Conservation (phyloP, 495 filamentous ascomycete species). For the Annulohypoxylon bovei region DNA sequence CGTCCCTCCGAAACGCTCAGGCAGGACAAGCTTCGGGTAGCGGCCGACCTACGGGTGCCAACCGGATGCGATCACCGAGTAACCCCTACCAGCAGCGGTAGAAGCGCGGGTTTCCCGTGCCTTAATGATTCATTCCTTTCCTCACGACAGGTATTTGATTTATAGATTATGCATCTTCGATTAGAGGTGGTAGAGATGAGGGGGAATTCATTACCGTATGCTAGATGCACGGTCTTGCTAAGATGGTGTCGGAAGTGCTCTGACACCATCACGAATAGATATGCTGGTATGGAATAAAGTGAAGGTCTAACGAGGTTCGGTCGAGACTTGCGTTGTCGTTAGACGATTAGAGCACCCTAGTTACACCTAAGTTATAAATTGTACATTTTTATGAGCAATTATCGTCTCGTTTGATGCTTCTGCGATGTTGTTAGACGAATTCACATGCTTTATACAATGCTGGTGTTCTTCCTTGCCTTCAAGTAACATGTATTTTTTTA, state of each 20-base stretch:
- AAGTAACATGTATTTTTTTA: not conserved
- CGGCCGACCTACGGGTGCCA: not conserved
- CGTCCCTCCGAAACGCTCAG: conserved; percentile 19
- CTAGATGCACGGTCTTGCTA: conserved; percentile 1
- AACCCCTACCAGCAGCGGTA: conserved; percentile 34
- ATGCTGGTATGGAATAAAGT: conserved; percentile 18
- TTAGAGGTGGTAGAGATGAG: conserved; percentile 23
- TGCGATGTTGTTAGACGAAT: not conserved
- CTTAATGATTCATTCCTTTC: conserved; percentile 18
- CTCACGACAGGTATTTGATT: conserved; percentile 16
- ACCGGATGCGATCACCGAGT: conserved; percentile 13
- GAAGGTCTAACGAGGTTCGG: not conserved
- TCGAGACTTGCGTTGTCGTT: not conserved
- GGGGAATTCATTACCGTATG: not conserved
- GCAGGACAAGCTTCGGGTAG: not conserved
- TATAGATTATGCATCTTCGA: conserved; percentile 26
- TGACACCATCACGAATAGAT: conserved; percentile 18
- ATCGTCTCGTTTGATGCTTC: not conserved
- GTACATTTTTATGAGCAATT: conserved; percentile 2
- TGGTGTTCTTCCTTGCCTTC: not conserved
- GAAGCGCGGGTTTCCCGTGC: conserved; percentile 10
- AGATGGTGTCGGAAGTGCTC: conserved; percentile 25
- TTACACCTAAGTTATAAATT: conserved; percentile 3
- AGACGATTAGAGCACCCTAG: conserved; percentile 2
- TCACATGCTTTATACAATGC: not conserved